These are phyloP conservation scores for Xanthoparmelia taractica DNA, from an alignment of 495 filamentous ascomycete species.

Conservation along the genomic window DNA sequence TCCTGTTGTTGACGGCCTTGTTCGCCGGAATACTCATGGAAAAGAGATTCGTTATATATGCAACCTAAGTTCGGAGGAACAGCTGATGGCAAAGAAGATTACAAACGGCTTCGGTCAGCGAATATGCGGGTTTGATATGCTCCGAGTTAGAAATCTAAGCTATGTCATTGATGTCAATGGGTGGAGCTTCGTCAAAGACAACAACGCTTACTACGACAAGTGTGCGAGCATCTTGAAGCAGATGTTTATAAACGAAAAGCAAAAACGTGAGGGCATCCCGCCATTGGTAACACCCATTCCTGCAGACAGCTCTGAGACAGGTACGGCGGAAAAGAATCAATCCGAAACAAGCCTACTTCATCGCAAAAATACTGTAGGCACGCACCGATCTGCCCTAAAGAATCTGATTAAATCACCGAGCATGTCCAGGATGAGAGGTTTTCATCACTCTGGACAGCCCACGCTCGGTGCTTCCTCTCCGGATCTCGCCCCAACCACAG, in stretches of 20 bases:
- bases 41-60: conserved; percentile 97
- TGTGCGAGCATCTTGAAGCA: conserved; percentile 77
- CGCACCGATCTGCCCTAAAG: conserved; percentile 40
- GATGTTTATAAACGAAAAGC: conserved; percentile 73
- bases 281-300: conserved; percentile 23
- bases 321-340: conserved; percentile 21
- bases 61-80: conserved; percentile 69
- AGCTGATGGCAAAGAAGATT: conserved; percentile 78
- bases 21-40: conserved; percentile 90
- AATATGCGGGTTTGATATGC: conserved; percentile 93
- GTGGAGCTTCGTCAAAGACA: conserved; percentile 99
- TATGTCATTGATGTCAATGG: conserved; percentile 99
- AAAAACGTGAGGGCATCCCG: conserved; percentile 39
- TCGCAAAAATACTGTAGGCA: conserved; percentile 35
- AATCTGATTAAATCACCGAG: conserved; percentile 60
- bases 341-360: conserved; percentile 29
- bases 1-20: conserved; percentile 91
- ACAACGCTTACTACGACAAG: conserved; percentile 95
- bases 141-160: conserved; percentile 78
- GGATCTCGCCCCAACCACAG: conserved; percentile 36
- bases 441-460: conserved; percentile 35
- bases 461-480: conserved; percentile 34
- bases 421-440: conserved; percentile 50
- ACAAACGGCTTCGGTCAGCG: conserved; percentile 87
- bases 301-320: conserved; percentile 20